Conservation (phyloP, 1,284 basidiomycete species). For the Cryptococcus sp. region DNA sequence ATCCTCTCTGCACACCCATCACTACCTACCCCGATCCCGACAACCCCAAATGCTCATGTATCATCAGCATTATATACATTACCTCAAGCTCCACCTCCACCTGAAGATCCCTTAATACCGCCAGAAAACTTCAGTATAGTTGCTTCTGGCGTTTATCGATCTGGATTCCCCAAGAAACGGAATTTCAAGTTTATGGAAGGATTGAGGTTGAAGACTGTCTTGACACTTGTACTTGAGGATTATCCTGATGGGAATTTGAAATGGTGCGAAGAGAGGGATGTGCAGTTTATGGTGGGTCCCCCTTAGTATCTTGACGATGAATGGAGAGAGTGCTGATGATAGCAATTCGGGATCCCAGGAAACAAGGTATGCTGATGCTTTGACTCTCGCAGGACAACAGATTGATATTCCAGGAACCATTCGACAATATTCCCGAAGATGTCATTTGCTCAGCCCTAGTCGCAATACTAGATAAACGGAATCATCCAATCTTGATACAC, state of each 20-base stretch:
- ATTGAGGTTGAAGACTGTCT: conserved; percentile 53
- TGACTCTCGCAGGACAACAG: background rate
- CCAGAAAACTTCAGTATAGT: conserved; percentile 47
- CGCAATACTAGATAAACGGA: conserved; percentile 54
- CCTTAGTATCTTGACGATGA: background rate
- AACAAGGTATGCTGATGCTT: conserved; percentile 49
- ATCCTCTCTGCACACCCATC: conserved; percentile 7
- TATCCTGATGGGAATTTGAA: conserved; percentile 54
- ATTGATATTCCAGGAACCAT: conserved; percentile 44
- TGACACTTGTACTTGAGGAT: conserved; percentile 55
- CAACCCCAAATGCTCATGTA: conserved; percentile 10
- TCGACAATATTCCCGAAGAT: conserved; percentile 54
- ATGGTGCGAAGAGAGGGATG: conserved; percentile 47
- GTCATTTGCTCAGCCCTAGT: conserved; percentile 54
- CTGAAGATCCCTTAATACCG: conserved; percentile 43
- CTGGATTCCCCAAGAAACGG: conserved; percentile 53
- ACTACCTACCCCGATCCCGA: conserved; percentile 1
- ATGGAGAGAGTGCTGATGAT: background rate
- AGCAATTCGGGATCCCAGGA: conserved; percentile 57
- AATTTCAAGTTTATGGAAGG: conserved; percentile 55
- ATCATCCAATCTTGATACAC: conserved; percentile 56
- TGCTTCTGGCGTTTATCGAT: conserved; percentile 51
- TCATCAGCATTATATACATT: conserved; percentile 40
- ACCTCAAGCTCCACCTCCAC: conserved; percentile 36
- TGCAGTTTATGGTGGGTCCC: conserved; percentile 42